Base-by-base conservation (phyloP, 2,329 filamentous ascomycete genomes). In the Verticillium klebahnii region DNA sequence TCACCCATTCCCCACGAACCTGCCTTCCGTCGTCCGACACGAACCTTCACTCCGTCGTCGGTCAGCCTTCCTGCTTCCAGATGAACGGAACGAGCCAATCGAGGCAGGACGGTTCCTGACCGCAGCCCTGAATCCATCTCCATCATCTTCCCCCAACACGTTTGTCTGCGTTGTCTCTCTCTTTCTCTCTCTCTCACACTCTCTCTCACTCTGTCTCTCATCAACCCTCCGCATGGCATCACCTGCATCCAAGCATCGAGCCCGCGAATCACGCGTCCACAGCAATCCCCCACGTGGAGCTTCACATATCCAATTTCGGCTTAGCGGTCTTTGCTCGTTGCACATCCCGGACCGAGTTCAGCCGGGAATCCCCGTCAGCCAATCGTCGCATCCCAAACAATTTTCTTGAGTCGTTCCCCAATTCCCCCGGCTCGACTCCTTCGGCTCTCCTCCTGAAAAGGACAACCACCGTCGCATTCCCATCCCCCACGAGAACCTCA, bases 291-390 rank as follows among this genome's bases (percentile, higher is more conserved):
- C 63, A 66, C 64, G 63, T 66, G 64, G 60, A 50, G 54, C 45
- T 25, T 23, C 19, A 6, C 11, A 5, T 31, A n/a, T 25, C 58
- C 60, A n/a, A 54, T 65, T 56, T 19, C 37, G 63, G 59, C 50
- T 11, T 66, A 65, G 64, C 60, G 61, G 25, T 57, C 31, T 58
- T 60, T 52, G 61, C 52, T 56, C 58, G 17, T 60, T 57, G 23
- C 59, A 63, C 61, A 54, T 57, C 60, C 63, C 63, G 61, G 61
- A 61, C 64, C 64, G 64, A 66, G 40, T 63, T 65, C 37, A 54
- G 64, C 64, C 64, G 64, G 64, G 64, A 66, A 61, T 62, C 61
- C 63, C 64, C 63, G 64, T 63, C 63, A 63, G 60, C 63, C 64
- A 66, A 65, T 64, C 58, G 61, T 61, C 62, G 61, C 57, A 60